Conservation (phyloP, 2,329 filamentous ascomycete species). For the Arthrinium phaeospermum region DNA sequence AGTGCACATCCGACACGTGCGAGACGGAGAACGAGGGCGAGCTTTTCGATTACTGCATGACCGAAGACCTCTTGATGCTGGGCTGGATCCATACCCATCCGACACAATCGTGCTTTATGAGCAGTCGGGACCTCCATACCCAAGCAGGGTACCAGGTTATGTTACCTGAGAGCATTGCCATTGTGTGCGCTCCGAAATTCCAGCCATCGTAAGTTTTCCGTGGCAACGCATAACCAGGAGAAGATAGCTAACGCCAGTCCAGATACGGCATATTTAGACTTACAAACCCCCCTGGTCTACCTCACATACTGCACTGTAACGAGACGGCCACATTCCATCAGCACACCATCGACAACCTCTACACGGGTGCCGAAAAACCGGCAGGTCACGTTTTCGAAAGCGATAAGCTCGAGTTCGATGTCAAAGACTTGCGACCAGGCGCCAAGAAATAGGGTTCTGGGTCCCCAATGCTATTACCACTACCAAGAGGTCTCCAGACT, state of each 20-base stretch:
- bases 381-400: slow-evolving; percentile 73
- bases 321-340: slow-evolving; percentile 86
- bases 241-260: neutral
- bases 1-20: slow-evolving; percentile 89
- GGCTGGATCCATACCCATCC: slow-evolving; percentile 99
- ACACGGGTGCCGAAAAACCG: slow-evolving; percentile 74
- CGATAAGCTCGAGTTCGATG: slow-evolving; percentile 65
- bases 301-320: slow-evolving; percentile 80
- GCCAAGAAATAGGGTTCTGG: slow-evolving; percentile 16
- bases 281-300: slow-evolving; percentile 89
- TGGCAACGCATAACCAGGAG: slow-evolving; percentile 15
- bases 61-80: slow-evolving; percentile 81
- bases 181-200: slow-evolving; percentile 90
- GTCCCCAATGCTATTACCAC: neutral
- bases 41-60: slow-evolving; percentile 88
- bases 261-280: slow-evolving; percentile 92
- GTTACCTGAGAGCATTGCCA: slow-evolving; percentile 94
- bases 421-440: slow-evolving; percentile 58
- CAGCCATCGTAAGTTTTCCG: slow-evolving; percentile 69
- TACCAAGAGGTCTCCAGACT: neutral
- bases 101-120: slow-evolving; percentile 97
- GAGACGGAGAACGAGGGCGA: slow-evolving; percentile 87
- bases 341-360: slow-evolving; percentile 70
- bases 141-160: slow-evolving; percentile 95
- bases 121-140: slow-evolving; percentile 89